Evolutionary conservation across 805 yeast genomes (phyloP).

Genomic region (Zygoascus bituminiphila): DNA sequence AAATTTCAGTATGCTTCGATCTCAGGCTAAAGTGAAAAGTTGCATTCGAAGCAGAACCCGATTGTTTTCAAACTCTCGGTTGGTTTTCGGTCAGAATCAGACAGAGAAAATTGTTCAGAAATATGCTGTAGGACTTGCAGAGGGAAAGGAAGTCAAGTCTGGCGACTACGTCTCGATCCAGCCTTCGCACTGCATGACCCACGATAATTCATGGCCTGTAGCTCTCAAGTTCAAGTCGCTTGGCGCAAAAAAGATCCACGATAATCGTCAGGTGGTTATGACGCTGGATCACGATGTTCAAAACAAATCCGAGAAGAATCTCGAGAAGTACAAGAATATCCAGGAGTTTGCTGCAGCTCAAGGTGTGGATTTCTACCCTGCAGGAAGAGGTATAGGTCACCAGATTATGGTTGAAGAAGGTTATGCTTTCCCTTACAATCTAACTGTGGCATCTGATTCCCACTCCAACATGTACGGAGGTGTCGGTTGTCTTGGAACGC

Average conservation of each 20-base stretch:
- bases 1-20: background rate
- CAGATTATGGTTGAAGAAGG: conserved; percentile 99
- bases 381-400: conserved; percentile 98
- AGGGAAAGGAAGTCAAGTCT: conserved; percentile 65
- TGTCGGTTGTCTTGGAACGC: conserved; percentile 90
- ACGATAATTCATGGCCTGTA: conserved; percentile 99
- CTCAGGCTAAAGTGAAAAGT: background rate
- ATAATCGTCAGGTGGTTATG: conserved; percentile 87
- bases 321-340: conserved; percentile 80
- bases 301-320: conserved; percentile 79
- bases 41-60: background rate
- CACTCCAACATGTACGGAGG: conserved; percentile 99
- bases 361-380: conserved; percentile 95
- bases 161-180: conserved; percentile 93
- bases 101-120: conserved; percentile 94
- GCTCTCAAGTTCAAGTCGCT: conserved; percentile 93
- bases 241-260: conserved; percentile 77
- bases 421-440: conserved; percentile 87
- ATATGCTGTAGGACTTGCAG: conserved; percentile 78
- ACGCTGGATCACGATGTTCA: conserved; percentile 98
- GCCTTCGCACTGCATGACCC: conserved; percentile 99
- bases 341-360: conserved; percentile 83
- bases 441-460: conserved; percentile 95
- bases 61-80: conserved; percentile 9
- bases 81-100: conserved; percentile 51